Evolutionary conservation across 768 basidiomycete species (phyloP).

Genomic region (Paxillus rubicundulus): DNA sequence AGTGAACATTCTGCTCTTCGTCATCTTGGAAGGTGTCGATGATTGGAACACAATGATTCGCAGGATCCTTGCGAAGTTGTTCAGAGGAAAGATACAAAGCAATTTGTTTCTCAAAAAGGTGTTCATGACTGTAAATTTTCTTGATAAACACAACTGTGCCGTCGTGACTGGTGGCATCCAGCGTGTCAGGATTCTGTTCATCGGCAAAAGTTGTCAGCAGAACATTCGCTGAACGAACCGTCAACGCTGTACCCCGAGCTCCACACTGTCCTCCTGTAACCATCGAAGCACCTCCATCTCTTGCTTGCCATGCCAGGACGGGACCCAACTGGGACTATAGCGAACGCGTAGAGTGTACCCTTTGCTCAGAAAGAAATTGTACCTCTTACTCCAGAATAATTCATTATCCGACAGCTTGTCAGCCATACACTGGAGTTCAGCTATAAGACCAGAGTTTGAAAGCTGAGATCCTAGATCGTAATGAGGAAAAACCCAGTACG

Average conservation of each 20-base stretch:
- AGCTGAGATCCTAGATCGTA: too few species aligned
- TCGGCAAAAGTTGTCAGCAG: constrained; percentile 15
- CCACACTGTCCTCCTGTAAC: too few species aligned
- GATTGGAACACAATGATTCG: constrained; percentile 25
- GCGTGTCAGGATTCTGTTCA: constrained; percentile 17
- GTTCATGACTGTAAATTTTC: background rate
- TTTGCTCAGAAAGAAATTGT: too few species aligned
- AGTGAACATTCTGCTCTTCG: constrained; percentile 9
- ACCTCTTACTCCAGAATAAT: constrained; percentile 16
- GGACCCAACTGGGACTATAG: constrained; percentile 9
- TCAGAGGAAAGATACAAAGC: constrained; percentile 3
- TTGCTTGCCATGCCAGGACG: constrained; percentile 5
- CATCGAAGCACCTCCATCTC: too few species aligned
- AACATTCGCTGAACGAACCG: too few species aligned
- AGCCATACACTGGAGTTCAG: background rate
- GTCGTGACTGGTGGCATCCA: constrained; percentile 3
- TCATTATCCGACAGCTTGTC: background rate
- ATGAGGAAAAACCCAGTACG: too few species aligned
- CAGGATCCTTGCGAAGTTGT: background rate
- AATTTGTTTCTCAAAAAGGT: constrained; percentile 4
- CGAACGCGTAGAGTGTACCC: constrained; percentile 10
- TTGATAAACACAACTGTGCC: constrained; percentile 15
- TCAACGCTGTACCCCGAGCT: too few species aligned
- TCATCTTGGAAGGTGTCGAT: constrained; percentile 13
- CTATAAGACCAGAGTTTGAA: background rate